Evolutionary conservation across 768 basidiomycete species (phyloP).

Genomic region (Tricholoma saponaceum): DNA sequence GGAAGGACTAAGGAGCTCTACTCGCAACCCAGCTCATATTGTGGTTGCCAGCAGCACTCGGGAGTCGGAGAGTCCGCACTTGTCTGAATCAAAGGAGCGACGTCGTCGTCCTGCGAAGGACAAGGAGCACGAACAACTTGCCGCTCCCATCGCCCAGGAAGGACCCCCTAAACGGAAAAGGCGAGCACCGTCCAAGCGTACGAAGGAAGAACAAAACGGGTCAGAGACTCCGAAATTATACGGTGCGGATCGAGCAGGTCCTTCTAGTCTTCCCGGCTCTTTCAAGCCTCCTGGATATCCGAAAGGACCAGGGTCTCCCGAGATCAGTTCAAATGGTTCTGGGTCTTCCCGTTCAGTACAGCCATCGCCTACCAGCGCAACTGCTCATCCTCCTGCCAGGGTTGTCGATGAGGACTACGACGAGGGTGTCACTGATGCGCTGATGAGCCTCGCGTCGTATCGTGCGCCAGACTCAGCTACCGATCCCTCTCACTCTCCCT

Average conservation of each 20-base stretch:
- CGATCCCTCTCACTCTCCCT: slow-evolving; percentile 49
- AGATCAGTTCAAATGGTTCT: slow-evolving; percentile 63
- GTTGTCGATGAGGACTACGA: slow-evolving; percentile 92
- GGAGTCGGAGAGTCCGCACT: slow-evolving; percentile 60
- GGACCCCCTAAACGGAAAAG: slow-evolving; percentile 50
- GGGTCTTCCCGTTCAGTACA: slow-evolving; percentile 64
- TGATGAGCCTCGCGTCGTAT: slow-evolving; percentile 64
- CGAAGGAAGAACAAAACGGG: slow-evolving; percentile 43
- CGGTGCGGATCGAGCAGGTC: slow-evolving; percentile 25
- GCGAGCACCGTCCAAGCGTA: slow-evolving; percentile 31
- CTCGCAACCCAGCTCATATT: slow-evolving; percentile 28
- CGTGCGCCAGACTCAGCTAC: slow-evolving; percentile 29
- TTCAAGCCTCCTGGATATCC: slow-evolving; percentile 29
- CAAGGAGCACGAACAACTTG: slow-evolving; percentile 34
- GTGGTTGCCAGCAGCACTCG: slow-evolving; percentile 32
- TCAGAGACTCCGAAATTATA: slow-evolving; percentile 43
- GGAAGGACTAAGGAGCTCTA: slow-evolving; percentile 33
- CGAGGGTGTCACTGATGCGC: slow-evolving; percentile 76
- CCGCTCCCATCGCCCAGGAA: slow-evolving; percentile 32
- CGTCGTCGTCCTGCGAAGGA: slow-evolving; percentile 45
- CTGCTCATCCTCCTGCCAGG: slow-evolving; percentile 58
- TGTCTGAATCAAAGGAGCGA: slow-evolving; percentile 43
- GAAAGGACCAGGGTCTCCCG: slow-evolving; percentile 50
- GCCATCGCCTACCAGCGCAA: slow-evolving; percentile 65
- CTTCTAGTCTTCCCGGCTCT: slow-evolving; percentile 20